Evolutionary conservation across 108 stramenopile genomes (phyloP).

Genomic region (Fragilariopsis cylindrus): DNA sequence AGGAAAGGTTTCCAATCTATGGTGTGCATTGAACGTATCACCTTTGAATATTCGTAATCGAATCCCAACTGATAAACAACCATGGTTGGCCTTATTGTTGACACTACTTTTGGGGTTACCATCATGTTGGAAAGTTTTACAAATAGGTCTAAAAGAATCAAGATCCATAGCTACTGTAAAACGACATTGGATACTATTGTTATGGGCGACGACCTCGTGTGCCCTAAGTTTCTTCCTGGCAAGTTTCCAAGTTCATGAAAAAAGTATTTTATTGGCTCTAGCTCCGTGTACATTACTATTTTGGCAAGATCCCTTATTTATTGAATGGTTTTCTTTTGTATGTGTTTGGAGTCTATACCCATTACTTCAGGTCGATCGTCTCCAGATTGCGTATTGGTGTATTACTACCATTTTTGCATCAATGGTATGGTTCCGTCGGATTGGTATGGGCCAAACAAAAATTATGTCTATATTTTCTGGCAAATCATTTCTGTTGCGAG

Average conservation of each 20-base stretch:
- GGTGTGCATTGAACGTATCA: conserved; percentile 80
- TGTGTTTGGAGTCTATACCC: conserved; percentile 78
- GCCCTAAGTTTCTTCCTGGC: conserved; percentile 92
- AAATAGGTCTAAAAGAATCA: conserved; percentile 31
- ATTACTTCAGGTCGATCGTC: conserved; percentile 63
- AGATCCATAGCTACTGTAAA: neutral
- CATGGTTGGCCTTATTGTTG: conserved; percentile 45
- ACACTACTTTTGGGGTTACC: conserved; percentile 57
- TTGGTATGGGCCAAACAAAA: conserved; percentile 13
- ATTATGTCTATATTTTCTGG: conserved; percentile 20
- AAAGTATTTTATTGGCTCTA: conserved; percentile 84
- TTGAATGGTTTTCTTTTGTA: conserved; percentile 67
- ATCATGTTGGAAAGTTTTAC: conserved; percentile 51
- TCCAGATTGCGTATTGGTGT: conserved; percentile 65
- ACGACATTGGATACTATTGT: conserved; percentile 43
- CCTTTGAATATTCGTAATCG: conserved; percentile 69
- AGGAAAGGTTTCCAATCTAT: conserved; percentile 93
- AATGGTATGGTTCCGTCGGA: conserved; percentile 25
- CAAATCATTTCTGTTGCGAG: conserved; percentile 19
- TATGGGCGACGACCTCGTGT: conserved; percentile 55
- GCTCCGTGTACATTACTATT: conserved; percentile 74
- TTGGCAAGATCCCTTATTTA: conserved; percentile 52
- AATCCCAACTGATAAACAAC: conserved; percentile 52
- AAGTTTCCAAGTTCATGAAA: conserved; percentile 96
- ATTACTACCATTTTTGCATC: conserved; percentile 53